Evolutionary conservation across 2,329 filamentous ascomycete species (phyloP).

Genomic region (Calonectria leucothoes): DNA sequence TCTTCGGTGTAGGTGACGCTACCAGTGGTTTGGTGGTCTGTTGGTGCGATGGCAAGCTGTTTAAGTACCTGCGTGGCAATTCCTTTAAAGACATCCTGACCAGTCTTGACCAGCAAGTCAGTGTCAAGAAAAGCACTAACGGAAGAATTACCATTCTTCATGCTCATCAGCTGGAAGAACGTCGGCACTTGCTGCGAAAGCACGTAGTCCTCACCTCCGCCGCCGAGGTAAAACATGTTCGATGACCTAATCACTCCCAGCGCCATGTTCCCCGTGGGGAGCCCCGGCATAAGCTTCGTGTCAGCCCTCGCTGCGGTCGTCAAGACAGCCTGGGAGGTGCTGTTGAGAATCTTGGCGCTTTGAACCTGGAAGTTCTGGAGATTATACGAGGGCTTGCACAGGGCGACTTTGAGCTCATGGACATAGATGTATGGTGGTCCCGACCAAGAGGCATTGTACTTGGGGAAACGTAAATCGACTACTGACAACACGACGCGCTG

Average conservation of each 20-base stretch:
- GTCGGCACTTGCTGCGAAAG: conserved; percentile 36
- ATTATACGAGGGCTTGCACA: conserved; percentile 37
- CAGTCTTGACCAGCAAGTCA: conserved; percentile 23
- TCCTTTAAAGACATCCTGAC: conserved; percentile 27
- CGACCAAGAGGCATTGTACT: conserved; percentile 18
- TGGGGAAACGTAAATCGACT: conserved; percentile 32
- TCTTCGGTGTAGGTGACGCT: conserved; percentile 24
- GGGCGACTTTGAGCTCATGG: conserved; percentile 30
- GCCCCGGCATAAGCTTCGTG: conserved; percentile 18
- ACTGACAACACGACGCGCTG: conserved; percentile 36
- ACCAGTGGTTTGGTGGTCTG: conserved; percentile 18
- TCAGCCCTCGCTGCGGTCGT: neutral
- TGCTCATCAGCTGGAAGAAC: conserved; percentile 42
- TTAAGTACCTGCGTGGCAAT: conserved; percentile 28
- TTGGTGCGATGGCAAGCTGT: conserved; percentile 24
- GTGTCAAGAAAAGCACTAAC: conserved; percentile 28
- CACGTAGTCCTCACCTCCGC: conserved; percentile 31
- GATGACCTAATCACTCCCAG: conserved; percentile 25
- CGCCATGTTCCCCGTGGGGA: conserved; percentile 27
- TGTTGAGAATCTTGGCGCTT: conserved; percentile 20
- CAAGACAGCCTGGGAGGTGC: conserved; percentile 20
- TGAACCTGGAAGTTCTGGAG: conserved; percentile 25
- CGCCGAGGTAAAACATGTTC: conserved; percentile 26
- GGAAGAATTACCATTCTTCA: conserved; percentile 28
- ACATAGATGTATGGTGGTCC: conserved; percentile 29